Conservation (phyloP, 306 rosid genomes). For the Mimosa pudica region DNA sequence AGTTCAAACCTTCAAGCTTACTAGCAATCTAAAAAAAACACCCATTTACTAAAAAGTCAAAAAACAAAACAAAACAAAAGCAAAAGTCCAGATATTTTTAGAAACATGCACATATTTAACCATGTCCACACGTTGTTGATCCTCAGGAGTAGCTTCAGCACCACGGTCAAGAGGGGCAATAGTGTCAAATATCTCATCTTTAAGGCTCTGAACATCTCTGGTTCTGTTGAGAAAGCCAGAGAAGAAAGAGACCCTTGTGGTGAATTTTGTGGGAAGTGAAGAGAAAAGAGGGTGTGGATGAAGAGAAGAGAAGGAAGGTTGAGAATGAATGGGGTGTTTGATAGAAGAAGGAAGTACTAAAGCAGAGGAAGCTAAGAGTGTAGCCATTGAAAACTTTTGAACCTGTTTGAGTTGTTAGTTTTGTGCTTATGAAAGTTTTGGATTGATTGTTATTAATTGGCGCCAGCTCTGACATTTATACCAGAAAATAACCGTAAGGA, state of each 20-base stretch:
- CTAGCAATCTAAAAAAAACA: constrained; percentile 59
- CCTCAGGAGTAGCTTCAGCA: constrained; percentile 40
- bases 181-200: constrained; percentile 38
- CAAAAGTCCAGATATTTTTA: neutral
- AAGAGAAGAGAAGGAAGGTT: neutral
- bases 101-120: constrained; percentile 27
- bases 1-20: constrained; percentile 70
- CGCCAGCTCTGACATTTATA: neutral
- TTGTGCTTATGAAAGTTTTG: neutral
- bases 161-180: constrained; percentile 48
- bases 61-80: neutral
- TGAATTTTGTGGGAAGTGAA: constrained; percentile 31
- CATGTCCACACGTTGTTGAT: constrained; percentile 49
- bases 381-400: constrained; percentile 16
- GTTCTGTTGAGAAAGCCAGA: constrained; percentile 33
- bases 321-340: constrained; percentile 21
- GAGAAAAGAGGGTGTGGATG: constrained; percentile 23
- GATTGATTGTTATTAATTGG: neutral
- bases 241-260: constrained; percentile 43
- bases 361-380: constrained; percentile 16
- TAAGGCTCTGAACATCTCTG: constrained; percentile 47
- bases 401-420: no score
- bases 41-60: constrained; percentile 3
- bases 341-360: neutral
- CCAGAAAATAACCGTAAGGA: neutral